Percentiles rank a stretch among this genome's conserved stretches.
Conservation (phyloP, 1,139 yeast species). For the Saccharomyces hybrid region DNA sequence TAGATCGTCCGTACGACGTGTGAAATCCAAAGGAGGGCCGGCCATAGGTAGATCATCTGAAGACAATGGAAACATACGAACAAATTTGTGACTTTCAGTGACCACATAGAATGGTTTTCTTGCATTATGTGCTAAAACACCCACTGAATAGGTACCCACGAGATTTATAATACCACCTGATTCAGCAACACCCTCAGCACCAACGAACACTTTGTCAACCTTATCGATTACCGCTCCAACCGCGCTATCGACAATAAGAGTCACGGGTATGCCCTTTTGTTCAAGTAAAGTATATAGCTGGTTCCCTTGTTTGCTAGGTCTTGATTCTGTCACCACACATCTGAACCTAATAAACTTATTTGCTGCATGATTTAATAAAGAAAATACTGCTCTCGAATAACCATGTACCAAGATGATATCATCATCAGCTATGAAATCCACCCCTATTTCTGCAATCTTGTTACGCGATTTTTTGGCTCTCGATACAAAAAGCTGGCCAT, state of each 20-base stretch:
- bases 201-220: conserved; percentile 88
- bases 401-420: conserved; percentile 89
- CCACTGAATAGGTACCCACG: conserved; percentile 91
- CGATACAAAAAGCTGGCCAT: conserved; percentile 85
- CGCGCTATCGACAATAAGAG: conserved; percentile 84
- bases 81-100: conserved; percentile 93
- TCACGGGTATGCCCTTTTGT: conserved; percentile 80
- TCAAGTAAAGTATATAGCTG: conserved; percentile 64
- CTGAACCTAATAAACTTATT: conserved; percentile 69
- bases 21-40: conserved; percentile 36
- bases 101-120: conserved; percentile 92
- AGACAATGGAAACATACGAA: conserved; percentile 87
- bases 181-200: conserved; percentile 99
- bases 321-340: conserved; percentile 86
- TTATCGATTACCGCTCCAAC: conserved; percentile 89
- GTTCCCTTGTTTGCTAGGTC: conserved; percentile 77
- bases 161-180: conserved; percentile 97
- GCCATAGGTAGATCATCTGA: conserved; percentile 84
- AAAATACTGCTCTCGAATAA: conserved; percentile 80
- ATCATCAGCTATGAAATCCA: conserved; percentile 86
- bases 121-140: conserved; percentile 83
- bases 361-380: conserved; percentile 68
- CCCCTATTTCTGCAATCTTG: conserved; percentile 80
- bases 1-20: conserved; percentile 31
- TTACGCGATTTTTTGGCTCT: conserved; percentile 87